Evolutionary conservation across 148 eudicot species (phyloP).

Genomic region (Diospyros kaki): DNA sequence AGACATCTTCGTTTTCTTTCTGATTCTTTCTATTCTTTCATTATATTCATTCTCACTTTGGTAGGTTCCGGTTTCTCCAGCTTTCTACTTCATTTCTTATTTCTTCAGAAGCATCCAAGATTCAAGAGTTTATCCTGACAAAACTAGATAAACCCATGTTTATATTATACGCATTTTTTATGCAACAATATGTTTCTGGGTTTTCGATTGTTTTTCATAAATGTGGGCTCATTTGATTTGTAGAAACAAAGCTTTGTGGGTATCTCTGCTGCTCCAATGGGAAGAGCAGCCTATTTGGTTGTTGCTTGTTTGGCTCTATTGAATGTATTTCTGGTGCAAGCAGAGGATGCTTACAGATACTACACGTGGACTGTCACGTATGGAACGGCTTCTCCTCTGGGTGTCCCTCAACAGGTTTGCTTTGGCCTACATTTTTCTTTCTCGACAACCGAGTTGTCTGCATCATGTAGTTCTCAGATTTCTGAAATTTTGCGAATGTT

Average conservation of each 20-base stretch:
- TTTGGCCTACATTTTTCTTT: background rate
- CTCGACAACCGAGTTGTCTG: background rate
- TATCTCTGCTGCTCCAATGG: conserved; percentile 28
- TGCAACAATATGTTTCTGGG: background rate
- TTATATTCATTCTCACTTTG: background rate
- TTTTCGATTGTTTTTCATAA: background rate
- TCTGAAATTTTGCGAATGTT: conserved; percentile 4
- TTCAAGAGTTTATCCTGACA: background rate
- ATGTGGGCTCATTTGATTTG: background rate
- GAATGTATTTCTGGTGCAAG: conserved; percentile 38
- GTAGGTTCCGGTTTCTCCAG: background rate
- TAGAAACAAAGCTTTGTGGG: background rate
- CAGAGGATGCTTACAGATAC: conserved; percentile 67
- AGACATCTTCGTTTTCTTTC: background rate
- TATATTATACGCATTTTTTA: background rate
- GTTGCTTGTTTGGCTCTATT: conserved; percentile 31
- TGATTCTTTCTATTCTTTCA: background rate
- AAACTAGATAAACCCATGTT: background rate
- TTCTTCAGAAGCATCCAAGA: background rate
- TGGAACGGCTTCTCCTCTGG: conserved; percentile 69
- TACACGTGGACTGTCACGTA: conserved; percentile 83
- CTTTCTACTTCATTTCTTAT: background rate
- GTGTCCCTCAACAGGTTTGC: conserved; percentile 73
- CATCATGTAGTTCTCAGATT: background rate
- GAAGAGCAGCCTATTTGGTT: conserved; percentile 19